Percentiles rank a stretch among this genome's conserved stretches.
Evolutionary conservation across 176 grass and related monocot genomes (phyloP).

Genomic region (Triticum timopheevii): DNA sequence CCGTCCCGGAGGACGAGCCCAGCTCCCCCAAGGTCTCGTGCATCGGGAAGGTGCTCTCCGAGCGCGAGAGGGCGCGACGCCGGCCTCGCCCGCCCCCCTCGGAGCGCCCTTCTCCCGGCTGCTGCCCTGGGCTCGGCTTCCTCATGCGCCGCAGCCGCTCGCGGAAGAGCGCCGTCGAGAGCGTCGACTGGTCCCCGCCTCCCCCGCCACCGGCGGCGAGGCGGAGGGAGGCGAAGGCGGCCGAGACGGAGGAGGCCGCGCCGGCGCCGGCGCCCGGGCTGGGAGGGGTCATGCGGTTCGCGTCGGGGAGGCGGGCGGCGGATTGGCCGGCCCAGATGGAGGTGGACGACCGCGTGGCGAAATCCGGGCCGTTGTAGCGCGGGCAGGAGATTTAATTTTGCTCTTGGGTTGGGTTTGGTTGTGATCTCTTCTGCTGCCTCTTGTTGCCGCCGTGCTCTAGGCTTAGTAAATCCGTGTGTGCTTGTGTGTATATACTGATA

Average conservation of each 20-base stretch:
- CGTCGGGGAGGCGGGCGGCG: constrained; percentile 69
- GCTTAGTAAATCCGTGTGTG: background rate
- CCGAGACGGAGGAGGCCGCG: background rate
- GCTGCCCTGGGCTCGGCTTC: constrained; percentile 48
- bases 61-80: constrained; percentile 37
- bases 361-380: constrained; percentile 24
- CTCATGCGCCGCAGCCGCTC: constrained; percentile 43
- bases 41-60: constrained; percentile 88
- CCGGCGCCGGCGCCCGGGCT: constrained; percentile 31
- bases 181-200: constrained; percentile 39
- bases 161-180: constrained; percentile 29
- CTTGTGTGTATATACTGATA: background rate
- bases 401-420: background rate
- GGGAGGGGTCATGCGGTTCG: constrained; percentile 58
- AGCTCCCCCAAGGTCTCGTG: constrained; percentile 89
- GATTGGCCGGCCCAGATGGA: constrained; percentile 28
- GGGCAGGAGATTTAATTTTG: background rate
- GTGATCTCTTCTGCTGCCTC: background rate
- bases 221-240: background rate
- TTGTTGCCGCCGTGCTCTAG: background rate
- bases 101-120: constrained; percentile 20
- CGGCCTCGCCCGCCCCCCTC: background rate
- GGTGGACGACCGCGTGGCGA: constrained; percentile 20
- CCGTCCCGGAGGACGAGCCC: constrained; percentile 61
- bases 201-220: background rate